Evolutionary conservation across 2,329 filamentous ascomycete genomes (phyloP), one percentile per base, ranked within the genome.

Genomic region (Lachnellula willkommii): DNA sequence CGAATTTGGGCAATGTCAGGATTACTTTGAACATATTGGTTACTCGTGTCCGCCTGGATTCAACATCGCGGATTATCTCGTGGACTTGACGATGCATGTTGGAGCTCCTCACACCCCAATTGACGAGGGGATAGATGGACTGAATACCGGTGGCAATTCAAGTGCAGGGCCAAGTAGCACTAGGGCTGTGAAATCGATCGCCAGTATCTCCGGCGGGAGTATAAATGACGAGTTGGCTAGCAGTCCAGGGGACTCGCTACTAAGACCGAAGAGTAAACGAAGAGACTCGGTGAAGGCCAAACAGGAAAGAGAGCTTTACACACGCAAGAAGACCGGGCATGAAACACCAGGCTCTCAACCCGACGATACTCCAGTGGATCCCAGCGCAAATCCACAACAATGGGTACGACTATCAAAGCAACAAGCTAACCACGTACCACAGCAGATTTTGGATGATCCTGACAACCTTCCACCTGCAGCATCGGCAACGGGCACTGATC

Each of bases 61-160:
- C 80, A 99, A 99, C 68, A 97, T 99, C 72, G 94, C 94, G 4
- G 94, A 99, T 71, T 99, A 96, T 68, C 82, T 99, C 5, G 92
- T 99, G 32, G 94, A 99, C 70, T 79, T 99, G 42, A 97, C 94
- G 0, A 97, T 99, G 93, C 94, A 99, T 70, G 92, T 91, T 24
- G 83, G 89, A 56, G 78, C 79, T 52, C 75, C 79, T 14, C 75
- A 73, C 39, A 77, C 79, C 1, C 74, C 79, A 11, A 72, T 77
- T 2, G 78, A 84, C 32, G 82, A 84, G 49, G 75, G 81, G 46
- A 81, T 77, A 20, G 75, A 80, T 6, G 74, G 82, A 2, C 79
- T 83, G 54, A 81, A 86, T 36, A 82, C 86, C 54, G 81, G 80
- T 15, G 86, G 89, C 60, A 81, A 79, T 2, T 75, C 81, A 2